A percentile compares a stretch with the other conserved stretches of the same genome.
Evolutionary conservation across 1,139 yeast genomes (phyloP).

Genomic region (Candida tropicalis): DNA sequence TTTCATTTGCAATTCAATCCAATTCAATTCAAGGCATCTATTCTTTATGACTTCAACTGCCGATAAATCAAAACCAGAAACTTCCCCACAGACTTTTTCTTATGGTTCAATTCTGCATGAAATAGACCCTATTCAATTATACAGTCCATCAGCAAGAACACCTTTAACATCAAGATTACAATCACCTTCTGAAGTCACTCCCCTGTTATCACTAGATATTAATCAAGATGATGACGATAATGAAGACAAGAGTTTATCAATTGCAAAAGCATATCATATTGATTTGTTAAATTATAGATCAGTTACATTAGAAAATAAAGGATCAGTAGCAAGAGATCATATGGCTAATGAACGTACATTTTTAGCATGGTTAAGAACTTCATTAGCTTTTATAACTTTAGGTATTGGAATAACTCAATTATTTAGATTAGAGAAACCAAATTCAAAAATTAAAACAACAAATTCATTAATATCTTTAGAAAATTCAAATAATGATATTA

Average conservation of each 20-base stretch:
- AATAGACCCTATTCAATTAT: conserved; percentile 1
- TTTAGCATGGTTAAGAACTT: conserved; percentile 75
- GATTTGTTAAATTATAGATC: conserved; percentile 23
- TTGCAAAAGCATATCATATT: background rate
- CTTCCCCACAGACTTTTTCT: conserved; percentile 5
- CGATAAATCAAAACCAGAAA: background rate
- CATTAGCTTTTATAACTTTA: conserved; percentile 43
- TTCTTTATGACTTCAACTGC: too few relatives aligned
- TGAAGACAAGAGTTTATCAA: conserved; percentile 1
- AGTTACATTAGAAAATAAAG: conserved; percentile 44
- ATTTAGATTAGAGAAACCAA: conserved; percentile 34
- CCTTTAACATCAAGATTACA: conserved; percentile 1
- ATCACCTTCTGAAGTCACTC: too few relatives aligned
- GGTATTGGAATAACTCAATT: conserved; percentile 48
- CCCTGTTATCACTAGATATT: background rate
- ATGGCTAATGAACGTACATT: conserved; percentile 80
- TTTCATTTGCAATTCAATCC: too few relatives aligned
- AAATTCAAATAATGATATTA: conserved; percentile 13
- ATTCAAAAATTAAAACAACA: conserved; percentile 19
- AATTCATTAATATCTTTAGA: conserved; percentile 15
- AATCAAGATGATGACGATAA: conserved; percentile 10
- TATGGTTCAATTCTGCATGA: conserved; percentile 7
- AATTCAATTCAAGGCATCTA: too few relatives aligned
- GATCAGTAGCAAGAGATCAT: conserved; percentile 53
- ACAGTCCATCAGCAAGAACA: background rate